Conservation (phyloP, 495 filamentous ascomycete species). For the Hypoxylon rickii region DNA sequence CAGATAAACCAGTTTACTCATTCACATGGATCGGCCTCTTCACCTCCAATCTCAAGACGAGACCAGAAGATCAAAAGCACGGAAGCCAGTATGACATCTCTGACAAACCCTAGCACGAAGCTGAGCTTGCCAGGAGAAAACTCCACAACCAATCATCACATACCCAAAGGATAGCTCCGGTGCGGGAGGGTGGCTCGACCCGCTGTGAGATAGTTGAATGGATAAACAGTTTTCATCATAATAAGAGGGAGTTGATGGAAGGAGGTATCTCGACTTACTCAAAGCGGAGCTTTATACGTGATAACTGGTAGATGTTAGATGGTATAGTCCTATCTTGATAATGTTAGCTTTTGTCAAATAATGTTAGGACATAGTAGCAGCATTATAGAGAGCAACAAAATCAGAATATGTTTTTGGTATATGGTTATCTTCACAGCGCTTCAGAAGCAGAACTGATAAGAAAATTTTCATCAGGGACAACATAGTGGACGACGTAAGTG, state of each 20-base stretch:
- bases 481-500: not conserved
- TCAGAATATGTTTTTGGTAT: constrained; percentile 75
- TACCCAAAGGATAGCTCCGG: constrained; percentile 62
- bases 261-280: constrained; percentile 5
- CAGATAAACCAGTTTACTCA: constrained; percentile 59
- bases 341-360: constrained; percentile 23
- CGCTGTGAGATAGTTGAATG: constrained; percentile 89
- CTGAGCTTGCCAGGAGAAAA: constrained; percentile 42
- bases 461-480: constrained; percentile 74
- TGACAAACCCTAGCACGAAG: constrained; percentile 24
- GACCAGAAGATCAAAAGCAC: constrained; percentile 41
- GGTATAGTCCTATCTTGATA: no score
- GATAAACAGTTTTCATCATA: constrained; percentile 99
- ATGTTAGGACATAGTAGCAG: constrained; percentile 10
- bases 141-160: constrained; percentile 92
- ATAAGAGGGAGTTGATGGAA: constrained; percentile 32
- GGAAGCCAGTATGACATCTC: constrained; percentile 53
- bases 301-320: not conserved
- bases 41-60: constrained; percentile 50
- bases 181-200: constrained; percentile 79
- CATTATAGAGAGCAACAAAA: constrained; percentile 3
- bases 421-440: constrained; percentile 76
- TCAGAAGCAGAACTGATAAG: constrained; percentile 97
- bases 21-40: constrained; percentile 49
- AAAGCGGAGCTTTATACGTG: constrained; percentile 28